These are phyloP conservation scores for Sophora flavescens DNA, from an alignment of 306 rosid species.

Conservation along the genomic window DNA sequence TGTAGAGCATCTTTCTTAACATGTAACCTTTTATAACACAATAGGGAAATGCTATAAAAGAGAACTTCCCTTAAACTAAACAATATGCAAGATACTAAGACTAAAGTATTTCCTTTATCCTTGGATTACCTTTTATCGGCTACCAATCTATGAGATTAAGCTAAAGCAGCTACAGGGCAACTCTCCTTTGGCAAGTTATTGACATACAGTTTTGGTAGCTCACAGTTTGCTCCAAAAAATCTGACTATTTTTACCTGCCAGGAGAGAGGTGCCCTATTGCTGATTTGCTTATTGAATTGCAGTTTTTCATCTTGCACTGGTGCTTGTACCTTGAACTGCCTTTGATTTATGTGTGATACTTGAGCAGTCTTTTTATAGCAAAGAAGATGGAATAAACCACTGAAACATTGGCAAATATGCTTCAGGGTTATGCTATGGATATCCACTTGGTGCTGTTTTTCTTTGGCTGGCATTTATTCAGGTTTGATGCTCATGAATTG, in stretches of 20 bases:
- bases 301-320: background rate
- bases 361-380: slow-evolving; percentile 23
- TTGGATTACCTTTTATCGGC: background rate
- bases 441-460: slow-evolving; percentile 22
- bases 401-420: slow-evolving; percentile 48
- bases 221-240: background rate
- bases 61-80: background rate
- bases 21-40: background rate
- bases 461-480: slow-evolving; percentile 6
- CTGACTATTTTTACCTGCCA: slow-evolving; percentile 49
- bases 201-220: background rate
- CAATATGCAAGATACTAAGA: slow-evolving; percentile 10
- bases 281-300: slow-evolving; percentile 44
- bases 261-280: slow-evolving; percentile 56
- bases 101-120: slow-evolving; percentile 25
- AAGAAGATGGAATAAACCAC: slow-evolving; percentile 39
- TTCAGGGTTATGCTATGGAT: slow-evolving; percentile 44
- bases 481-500: slow-evolving; percentile 37
- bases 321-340: slow-evolving; percentile 32
- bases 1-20: background rate
- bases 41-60: background rate
- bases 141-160: slow-evolving; percentile 41
- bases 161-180: slow-evolving; percentile 59
- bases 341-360: slow-evolving; percentile 20
- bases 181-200: slow-evolving; percentile 71